A percentile compares a stretch with the other conserved stretches of the same genome.
Conservation (phyloP, 345 rosid species). For the Salix caprea region DNA sequence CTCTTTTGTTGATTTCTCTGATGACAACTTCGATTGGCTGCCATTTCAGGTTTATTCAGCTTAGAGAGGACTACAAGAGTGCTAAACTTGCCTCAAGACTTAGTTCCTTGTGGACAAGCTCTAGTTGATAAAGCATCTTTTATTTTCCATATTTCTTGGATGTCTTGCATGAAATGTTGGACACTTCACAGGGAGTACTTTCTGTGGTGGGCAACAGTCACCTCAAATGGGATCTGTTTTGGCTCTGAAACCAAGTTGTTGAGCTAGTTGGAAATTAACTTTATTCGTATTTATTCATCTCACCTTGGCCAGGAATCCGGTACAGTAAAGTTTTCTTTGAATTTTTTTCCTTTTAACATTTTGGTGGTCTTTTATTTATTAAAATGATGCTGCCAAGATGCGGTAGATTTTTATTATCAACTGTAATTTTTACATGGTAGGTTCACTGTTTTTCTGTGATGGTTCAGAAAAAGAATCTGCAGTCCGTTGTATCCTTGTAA, state of each 20-base stretch:
- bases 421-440: constrained; percentile 8
- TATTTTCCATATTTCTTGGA: background rate
- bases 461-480: background rate
- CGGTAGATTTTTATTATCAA: background rate
- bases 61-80: constrained; percentile 92
- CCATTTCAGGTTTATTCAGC: constrained; percentile 75
- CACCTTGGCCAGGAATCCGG: constrained; percentile 1
- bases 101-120: constrained; percentile 75
- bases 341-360: background rate
- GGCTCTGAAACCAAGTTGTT: constrained; percentile 5
- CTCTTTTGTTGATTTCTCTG: background rate
- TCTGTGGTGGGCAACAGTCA: background rate
- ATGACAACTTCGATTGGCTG: background rate
- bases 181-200: background rate
- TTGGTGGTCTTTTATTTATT: constrained; percentile 14
- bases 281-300: background rate
- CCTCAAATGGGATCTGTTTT: constrained; percentile 10
- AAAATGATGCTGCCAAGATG: constrained; percentile 12
- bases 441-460: constrained; percentile 17
- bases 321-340: background rate
- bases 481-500: constrained; percentile 20
- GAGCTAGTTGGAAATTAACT: constrained; percentile 5
- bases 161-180: background rate
- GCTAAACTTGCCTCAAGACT: constrained; percentile 87
- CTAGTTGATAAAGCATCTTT: constrained; percentile 35